Base-by-base conservation (phyloP, 2,329 filamentous ascomycete species). In the Eutypa lata region DNA sequence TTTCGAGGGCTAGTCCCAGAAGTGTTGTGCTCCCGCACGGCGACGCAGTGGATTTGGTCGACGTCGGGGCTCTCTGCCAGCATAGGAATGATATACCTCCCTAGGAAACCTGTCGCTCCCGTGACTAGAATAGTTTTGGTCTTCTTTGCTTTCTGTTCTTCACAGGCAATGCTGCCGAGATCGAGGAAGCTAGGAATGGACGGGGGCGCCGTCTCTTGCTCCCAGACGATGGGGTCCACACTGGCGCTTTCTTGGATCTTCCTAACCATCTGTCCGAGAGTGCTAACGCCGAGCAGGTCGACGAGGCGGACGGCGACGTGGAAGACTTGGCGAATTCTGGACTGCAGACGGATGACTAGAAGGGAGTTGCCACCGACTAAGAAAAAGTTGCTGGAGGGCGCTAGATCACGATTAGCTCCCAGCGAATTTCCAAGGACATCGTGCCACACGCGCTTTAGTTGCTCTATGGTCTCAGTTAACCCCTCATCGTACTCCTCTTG, bases 311-410 rank as follows among this genome's bases (percentile, higher is more conserved):
- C 1, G 11, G 40, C 21, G 8, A 59, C 46, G 16, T 42, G 11
- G 28, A 60, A 58, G 1, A 11, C 16, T 2, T 48, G 2, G 2
- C 49, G 42, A 14, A 64, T 57, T 2, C 22, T 33, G 2, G 50
- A 35, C 28, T 53, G 53, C 1, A 64, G 53, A 0, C 50, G 48
- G 7, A 59, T 48, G 22, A 60, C 47, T 7, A 59, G 53, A 19
- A 63, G 24, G 0, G 62, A 63, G 31, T 48, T 62, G 10, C 62
- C 62, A 1, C 62, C 62, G 8, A 60, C 53, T 14, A 45, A 49
- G 55, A 64, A 64, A 53, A 64, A 64, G 28, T 57, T 50, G 5
- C 57, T 53, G 22, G 28, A 47, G 11, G 46, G 19, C 3, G n/a
- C 24, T 11, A 58, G 10, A 43, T 11, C n/a, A 8, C 16, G 18